A percentile compares a stretch with the other conserved stretches of the same genome.
Evolutionary conservation across 2,329 filamentous ascomycete genomes (phyloP).

Genomic region (Pseudodiploospora longispora): DNA sequence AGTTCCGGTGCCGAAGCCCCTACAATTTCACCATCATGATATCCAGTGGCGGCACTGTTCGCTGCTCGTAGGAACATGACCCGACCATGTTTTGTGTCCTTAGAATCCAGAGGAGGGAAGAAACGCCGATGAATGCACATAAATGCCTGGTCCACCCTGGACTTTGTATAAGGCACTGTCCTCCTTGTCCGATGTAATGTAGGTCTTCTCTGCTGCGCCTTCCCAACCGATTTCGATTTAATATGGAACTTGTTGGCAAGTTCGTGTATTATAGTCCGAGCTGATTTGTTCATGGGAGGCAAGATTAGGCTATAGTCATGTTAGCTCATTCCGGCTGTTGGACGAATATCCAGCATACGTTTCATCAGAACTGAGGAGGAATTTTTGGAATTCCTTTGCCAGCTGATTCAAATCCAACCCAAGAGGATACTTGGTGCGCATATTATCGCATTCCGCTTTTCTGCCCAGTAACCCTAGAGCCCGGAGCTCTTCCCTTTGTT

Average conservation of each 20-base stretch:
- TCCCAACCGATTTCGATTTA: conserved; percentile 76
- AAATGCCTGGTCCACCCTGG: conserved; percentile 42
- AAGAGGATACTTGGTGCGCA: conserved; percentile 62
- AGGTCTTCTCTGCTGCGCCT: conserved; percentile 64
- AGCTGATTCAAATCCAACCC: conserved; percentile 67
- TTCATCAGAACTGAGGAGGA: conserved; percentile 55
- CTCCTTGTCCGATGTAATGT: conserved; percentile 65
- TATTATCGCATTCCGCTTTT: conserved; percentile 44
- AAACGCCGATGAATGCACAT: conserved; percentile 44
- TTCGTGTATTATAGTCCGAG: conserved; percentile 73
- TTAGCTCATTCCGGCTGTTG: conserved; percentile 5
- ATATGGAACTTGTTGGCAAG: conserved; percentile 67
- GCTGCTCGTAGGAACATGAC: not conserved
- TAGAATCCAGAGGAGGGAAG: conserved; percentile 44
- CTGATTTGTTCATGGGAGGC: conserved; percentile 74
- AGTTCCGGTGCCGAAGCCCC: conserved; percentile 80
- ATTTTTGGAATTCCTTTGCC: conserved; percentile 62
- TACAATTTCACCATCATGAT: conserved; percentile 81
- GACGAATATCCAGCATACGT: conserved; percentile 39
- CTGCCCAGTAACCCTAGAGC: conserved; percentile 58
- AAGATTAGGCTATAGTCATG: conserved; percentile 52
- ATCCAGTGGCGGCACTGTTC: conserved; percentile 30
- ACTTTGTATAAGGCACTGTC: conserved; percentile 54
- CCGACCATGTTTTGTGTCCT: conserved; percentile 20
- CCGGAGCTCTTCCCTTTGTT: conserved; percentile 60